Conservation (phyloP, 805 yeast species). For the Ogataea sp. region DNA sequence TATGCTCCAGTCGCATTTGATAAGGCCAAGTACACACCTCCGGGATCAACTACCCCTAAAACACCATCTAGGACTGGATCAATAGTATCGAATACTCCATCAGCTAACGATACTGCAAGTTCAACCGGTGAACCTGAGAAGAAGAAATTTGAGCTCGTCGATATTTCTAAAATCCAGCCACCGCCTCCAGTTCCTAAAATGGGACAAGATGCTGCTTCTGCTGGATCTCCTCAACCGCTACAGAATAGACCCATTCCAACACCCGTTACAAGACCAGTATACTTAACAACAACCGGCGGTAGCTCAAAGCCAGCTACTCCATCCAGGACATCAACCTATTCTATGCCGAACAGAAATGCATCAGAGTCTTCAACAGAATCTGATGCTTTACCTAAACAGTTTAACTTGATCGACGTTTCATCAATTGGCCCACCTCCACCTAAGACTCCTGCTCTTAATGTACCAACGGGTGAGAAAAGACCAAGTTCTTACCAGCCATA, state of each 20-base stretch:
- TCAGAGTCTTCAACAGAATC: background rate
- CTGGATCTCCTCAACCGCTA: background rate
- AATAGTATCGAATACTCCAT: slow-evolving; percentile 7
- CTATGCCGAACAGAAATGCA: background rate
- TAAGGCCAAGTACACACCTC: slow-evolving; percentile 1
- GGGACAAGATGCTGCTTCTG: background rate
- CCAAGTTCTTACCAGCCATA: background rate
- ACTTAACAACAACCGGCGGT: background rate
- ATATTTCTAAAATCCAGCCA: slow-evolving; percentile 19
- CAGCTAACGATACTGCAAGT: background rate
- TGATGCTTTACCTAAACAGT: slow-evolving; percentile 8
- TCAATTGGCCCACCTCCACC: slow-evolving; percentile 16
- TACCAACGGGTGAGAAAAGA: background rate
- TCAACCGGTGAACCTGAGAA: slow-evolving; percentile 5
- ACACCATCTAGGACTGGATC: slow-evolving; percentile 6
- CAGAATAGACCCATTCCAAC: background rate
- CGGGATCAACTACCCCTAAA: slow-evolving; percentile 4
- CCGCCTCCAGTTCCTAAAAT: slow-evolving; percentile 17
- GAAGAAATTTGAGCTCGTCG: slow-evolving; percentile 16
- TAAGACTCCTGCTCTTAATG: slow-evolving; percentile 1
- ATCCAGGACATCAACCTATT: too few species aligned
- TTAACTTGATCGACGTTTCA: slow-evolving; percentile 10
- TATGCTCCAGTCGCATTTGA: background rate
- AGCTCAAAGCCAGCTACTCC: background rate
- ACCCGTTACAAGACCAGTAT: background rate